These are phyloP conservation scores for Elsinoe necatrix DNA, from an alignment of 2,329 filamentous ascomycete genomes.

Conservation along the genomic window DNA sequence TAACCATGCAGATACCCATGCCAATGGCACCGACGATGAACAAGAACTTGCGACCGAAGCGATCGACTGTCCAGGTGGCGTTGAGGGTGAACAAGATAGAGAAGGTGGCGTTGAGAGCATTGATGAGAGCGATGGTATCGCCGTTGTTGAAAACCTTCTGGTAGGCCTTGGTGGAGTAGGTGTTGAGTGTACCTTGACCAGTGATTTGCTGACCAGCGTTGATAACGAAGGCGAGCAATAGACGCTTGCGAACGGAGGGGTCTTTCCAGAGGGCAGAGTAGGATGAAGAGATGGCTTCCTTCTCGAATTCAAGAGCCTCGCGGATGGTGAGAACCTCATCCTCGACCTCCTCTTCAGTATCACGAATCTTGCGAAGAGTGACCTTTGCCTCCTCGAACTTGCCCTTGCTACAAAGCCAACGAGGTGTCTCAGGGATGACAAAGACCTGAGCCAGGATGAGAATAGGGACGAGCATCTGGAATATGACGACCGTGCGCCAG, in stretches of 20 bases:
- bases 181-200: constrained; percentile 64
- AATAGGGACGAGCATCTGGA: constrained; percentile 60
- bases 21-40: constrained; percentile 60
- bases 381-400: constrained; percentile 52
- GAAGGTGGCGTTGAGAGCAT: constrained; percentile 64
- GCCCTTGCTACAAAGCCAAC: constrained; percentile 58
- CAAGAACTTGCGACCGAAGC: constrained; percentile 61
- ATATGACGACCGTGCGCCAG: constrained; percentile 64
- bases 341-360: constrained; percentile 57
- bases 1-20: constrained; percentile 63
- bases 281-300: constrained; percentile 54
- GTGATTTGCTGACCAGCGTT: constrained; percentile 66
- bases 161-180: constrained; percentile 66
- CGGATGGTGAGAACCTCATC: constrained; percentile 57
- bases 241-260: constrained; percentile 57
- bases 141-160: constrained; percentile 56
- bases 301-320: constrained; percentile 63
- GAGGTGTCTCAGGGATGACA: constrained; percentile 59
- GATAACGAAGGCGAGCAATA: constrained; percentile 56
- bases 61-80: constrained; percentile 63
- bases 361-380: constrained; percentile 52
- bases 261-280: constrained; percentile 64
- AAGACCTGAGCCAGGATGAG: constrained; percentile 55
- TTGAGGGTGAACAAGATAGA: constrained; percentile 66
- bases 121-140: constrained; percentile 60